phyloP scores from a whole-genome alignment of 768 basidiomycete genomes.

The Tylopilus plumbeoviolaceoides region DNA sequence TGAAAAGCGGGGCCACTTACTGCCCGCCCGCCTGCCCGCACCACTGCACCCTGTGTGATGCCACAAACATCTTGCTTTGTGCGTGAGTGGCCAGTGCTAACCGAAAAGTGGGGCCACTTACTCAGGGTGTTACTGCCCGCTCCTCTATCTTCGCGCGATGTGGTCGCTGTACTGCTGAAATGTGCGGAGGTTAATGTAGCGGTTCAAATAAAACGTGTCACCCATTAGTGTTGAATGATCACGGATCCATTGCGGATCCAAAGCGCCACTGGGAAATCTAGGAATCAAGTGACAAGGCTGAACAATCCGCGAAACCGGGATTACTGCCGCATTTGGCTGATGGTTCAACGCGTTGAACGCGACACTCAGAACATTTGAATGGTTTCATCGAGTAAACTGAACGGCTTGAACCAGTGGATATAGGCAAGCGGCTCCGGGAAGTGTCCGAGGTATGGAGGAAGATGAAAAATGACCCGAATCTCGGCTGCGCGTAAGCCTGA shows the following conservation, averaged over 20 bases:
- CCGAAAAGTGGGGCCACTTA: no score
- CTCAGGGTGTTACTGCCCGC: no score
- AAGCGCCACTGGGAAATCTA: neutral
- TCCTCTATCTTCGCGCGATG: no score
- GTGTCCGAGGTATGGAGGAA: conserved; percentile 11
- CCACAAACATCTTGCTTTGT: no score
- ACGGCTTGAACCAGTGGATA: neutral
- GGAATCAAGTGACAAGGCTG: neutral
- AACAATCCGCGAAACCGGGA: neutral
- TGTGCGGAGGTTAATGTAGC: no score
- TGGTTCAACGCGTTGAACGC: neutral
- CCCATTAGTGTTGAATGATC: neutral
- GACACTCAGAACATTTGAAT: neutral
- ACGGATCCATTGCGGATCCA: neutral
- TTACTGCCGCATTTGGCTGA: neutral
- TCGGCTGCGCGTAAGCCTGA: conserved; percentile 20
- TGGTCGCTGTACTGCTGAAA: no score
- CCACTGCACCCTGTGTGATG: no score
- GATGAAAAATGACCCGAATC: conserved; percentile 25
- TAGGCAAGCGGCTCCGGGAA: conserved; percentile 21
- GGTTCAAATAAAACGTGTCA: no score
- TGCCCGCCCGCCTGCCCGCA: no score
- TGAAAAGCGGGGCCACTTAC: no score
- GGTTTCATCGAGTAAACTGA: neutral
- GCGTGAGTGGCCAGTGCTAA: no score